phyloP scores from a whole-genome alignment of 2,329 filamentous ascomycete genomes.

The Epicoccum nigrum region DNA sequence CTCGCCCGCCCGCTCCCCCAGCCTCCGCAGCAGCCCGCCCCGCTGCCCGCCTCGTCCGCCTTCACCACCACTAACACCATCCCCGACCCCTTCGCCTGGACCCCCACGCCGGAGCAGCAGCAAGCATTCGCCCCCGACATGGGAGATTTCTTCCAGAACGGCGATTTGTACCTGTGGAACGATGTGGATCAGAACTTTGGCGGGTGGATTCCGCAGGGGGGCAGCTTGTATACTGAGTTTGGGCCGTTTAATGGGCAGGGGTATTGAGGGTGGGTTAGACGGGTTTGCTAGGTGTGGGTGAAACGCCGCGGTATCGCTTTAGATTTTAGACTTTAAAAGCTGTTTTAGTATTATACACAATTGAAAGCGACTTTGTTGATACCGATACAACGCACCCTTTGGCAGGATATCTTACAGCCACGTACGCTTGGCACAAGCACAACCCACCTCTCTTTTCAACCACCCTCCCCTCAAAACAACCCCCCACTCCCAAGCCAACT shows the following conservation, averaged over 20 bases:
- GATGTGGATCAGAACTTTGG: constrained; percentile 42
- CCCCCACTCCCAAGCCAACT: not conserved
- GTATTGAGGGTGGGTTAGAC: constrained; percentile 18
- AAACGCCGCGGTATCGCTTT: too few species aligned
- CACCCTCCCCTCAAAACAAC: not conserved
- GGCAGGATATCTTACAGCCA: too few species aligned
- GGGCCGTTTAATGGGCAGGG: constrained; percentile 26
- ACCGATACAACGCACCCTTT: too few species aligned
- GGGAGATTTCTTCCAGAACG: constrained; percentile 45
- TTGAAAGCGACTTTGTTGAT: too few species aligned
- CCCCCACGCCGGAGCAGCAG: constrained; percentile 2
- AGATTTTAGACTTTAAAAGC: too few species aligned
- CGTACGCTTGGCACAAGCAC: too few species aligned
- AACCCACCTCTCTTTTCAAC: not conserved
- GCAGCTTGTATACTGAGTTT: constrained; percentile 34
- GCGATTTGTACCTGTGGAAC: constrained; percentile 47
- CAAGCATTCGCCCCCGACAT: constrained; percentile 28
- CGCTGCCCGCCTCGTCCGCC: constrained; percentile 1
- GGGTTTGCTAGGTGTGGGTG: too few species aligned
- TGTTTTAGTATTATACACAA: too few species aligned
- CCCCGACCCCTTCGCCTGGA: constrained; percentile 17
- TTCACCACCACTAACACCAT: too few species aligned
- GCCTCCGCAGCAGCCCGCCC: not conserved
- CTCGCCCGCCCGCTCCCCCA: not conserved
- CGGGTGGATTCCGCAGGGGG: constrained; percentile 39